phyloP scores from a whole-genome alignment of 2,329 filamentous ascomycete species.

The Phyllosticta citribraziliensis region DNA sequence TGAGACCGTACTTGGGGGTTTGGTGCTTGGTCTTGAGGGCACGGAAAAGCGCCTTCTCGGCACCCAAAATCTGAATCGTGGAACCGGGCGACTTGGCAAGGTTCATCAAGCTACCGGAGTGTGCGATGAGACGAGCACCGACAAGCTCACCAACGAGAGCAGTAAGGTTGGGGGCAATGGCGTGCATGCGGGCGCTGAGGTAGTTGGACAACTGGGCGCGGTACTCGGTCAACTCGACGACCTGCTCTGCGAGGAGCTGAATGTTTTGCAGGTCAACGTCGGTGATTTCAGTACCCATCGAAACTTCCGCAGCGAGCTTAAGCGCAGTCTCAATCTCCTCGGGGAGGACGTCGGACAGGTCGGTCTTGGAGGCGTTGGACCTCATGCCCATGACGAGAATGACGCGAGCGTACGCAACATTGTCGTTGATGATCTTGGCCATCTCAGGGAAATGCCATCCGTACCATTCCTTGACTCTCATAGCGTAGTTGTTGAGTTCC shows the following conservation, averaged over 20 bases:
- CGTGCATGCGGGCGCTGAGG: slow-evolving; percentile 86
- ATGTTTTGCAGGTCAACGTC: slow-evolving; percentile 90
- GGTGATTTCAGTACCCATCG: slow-evolving; percentile 97
- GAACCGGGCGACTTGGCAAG: slow-evolving; percentile 90
- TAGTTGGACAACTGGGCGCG: slow-evolving; percentile 80
- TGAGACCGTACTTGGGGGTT: slow-evolving; percentile 95
- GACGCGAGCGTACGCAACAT: slow-evolving; percentile 83
- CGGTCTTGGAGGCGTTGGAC: slow-evolving; percentile 60
- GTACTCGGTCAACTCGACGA: slow-evolving; percentile 85
- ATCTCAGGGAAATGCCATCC: slow-evolving; percentile 99
- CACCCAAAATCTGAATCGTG: slow-evolving; percentile 95
- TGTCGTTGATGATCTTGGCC: slow-evolving; percentile 94
- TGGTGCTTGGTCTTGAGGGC: slow-evolving; percentile 99
- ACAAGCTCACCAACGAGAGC: slow-evolving; percentile 88
- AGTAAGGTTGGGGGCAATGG: slow-evolving; percentile 92
- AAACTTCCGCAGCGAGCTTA: slow-evolving; percentile 90
- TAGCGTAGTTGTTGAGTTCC: slow-evolving; percentile 96
- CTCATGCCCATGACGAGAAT: slow-evolving; percentile 86
- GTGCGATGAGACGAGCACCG: slow-evolving; percentile 87
- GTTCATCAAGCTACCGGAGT: slow-evolving; percentile 88
- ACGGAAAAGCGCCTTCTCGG: slow-evolving; percentile 97
- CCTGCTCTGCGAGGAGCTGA: slow-evolving; percentile 81
- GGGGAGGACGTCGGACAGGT: slow-evolving; percentile 83
- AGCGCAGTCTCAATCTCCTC: slow-evolving; percentile 89
- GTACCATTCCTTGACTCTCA: slow-evolving; percentile 99